A percentile compares a stretch with the other conserved stretches of the same genome.
phyloP scores from a whole-genome alignment of 140 eudicot species.

The Cichorium intybus region DNA sequence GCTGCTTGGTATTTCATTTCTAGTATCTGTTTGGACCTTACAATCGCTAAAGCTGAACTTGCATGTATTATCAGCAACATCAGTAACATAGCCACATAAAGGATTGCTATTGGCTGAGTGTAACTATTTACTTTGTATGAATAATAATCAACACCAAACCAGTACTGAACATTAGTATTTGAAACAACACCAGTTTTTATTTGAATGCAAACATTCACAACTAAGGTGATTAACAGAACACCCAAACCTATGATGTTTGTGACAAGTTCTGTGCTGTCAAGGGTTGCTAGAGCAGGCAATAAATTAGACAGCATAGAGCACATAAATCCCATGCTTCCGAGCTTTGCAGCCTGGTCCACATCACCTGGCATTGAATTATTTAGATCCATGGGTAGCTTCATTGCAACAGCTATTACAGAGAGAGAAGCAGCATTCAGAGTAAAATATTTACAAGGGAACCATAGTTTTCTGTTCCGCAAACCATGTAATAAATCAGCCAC shows the following conservation, averaged over 20 bases:
- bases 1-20: not conserved
- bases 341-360: not conserved
- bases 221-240: not conserved
- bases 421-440: not conserved
- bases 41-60: not conserved
- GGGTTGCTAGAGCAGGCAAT: not conserved
- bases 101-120: too few species aligned
- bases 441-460: not conserved
- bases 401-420: not conserved
- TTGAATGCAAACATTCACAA: not conserved
- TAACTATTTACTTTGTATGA: too few species aligned
- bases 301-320: not conserved
- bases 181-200: not conserved
- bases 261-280: not conserved
- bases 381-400: not conserved
- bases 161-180: too few species aligned
- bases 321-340: not conserved
- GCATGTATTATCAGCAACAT: not conserved
- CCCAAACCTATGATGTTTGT: not conserved
- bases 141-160: too few species aligned
- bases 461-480: not conserved
- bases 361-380: not conserved
- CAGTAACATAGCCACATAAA: not conserved
- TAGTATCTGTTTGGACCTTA: not conserved
- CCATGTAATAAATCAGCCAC: not conserved